Conservation (phyloP, 768 basidiomycete genomes). For the Panellus pusillus region DNA sequence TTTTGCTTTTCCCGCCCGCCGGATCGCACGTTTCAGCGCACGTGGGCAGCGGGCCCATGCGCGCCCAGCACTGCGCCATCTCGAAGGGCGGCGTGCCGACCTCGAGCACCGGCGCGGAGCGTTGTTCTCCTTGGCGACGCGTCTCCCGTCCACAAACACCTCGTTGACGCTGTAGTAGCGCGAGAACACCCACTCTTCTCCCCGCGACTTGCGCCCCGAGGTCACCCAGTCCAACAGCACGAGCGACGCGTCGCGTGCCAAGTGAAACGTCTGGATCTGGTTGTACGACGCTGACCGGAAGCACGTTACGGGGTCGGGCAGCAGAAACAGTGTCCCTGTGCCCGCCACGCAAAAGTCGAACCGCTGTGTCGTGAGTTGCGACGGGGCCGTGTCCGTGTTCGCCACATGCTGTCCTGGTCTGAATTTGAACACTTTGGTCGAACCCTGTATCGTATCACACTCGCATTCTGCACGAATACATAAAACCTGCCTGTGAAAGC, state of each 20-base stretch:
- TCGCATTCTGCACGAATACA: background rate
- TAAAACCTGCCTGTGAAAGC: constrained; percentile 66
- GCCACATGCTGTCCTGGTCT: constrained; percentile 63
- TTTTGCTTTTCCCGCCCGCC: constrained; percentile 34
- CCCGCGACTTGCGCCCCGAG: constrained; percentile 76
- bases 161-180: constrained; percentile 87
- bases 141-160: constrained; percentile 61
- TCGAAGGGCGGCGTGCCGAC: constrained; percentile 30
- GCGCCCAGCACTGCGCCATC: constrained; percentile 44
- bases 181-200: constrained; percentile 90
- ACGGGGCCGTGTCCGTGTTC: constrained; percentile 24
- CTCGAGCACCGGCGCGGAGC: constrained; percentile 38
- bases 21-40: constrained; percentile 33
- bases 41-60: constrained; percentile 42
- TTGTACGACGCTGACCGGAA: constrained; percentile 82
- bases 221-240: constrained; percentile 91
- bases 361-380: constrained; percentile 56
- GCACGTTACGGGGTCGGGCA: constrained; percentile 93
- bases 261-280: constrained; percentile 78
- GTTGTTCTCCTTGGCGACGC: constrained; percentile 68
- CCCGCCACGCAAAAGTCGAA: constrained; percentile 57
- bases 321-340: constrained; percentile 65
- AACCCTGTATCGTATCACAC: constrained; percentile 54
- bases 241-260: constrained; percentile 60
- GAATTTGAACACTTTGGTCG: constrained; percentile 92